Percentiles rank a stretch among this genome's conserved stretches.
phyloP scores from a whole-genome alignment of 1,284 basidiomycete species.

The Pseudozyma thailandica region DNA sequence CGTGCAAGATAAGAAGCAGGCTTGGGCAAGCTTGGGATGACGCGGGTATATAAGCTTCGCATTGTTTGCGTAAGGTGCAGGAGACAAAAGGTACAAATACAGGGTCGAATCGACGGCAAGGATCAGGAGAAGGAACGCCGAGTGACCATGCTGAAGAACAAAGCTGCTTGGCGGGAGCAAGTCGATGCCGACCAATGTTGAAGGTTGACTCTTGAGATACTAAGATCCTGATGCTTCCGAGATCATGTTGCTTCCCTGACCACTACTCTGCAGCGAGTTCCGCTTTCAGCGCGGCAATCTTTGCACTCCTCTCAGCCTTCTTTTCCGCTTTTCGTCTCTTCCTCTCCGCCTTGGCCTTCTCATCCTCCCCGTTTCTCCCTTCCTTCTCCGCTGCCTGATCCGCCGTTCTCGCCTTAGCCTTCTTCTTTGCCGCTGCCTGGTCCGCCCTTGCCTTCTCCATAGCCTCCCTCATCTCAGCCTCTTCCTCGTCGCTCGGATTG shows the following conservation, averaged over 20 bases:
- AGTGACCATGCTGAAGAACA: no score
- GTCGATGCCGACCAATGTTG: background rate
- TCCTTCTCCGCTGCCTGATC: constrained; percentile 1
- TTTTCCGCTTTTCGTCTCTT: constrained; percentile 32
- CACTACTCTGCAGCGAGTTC: constrained; percentile 31
- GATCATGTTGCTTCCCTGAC: no score
- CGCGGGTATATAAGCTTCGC: no score
- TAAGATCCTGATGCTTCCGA: background rate
- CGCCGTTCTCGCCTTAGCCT: constrained; percentile 11
- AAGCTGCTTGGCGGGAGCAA: no score
- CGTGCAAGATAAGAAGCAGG: no score
- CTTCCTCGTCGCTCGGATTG: constrained; percentile 43
- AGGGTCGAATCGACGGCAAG: no score
- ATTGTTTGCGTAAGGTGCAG: no score
- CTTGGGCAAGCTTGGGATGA: no score
- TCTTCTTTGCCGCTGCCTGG: constrained; percentile 21
- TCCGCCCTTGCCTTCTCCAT: constrained; percentile 33
- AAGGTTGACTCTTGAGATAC: background rate
- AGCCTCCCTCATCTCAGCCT: constrained; percentile 41
- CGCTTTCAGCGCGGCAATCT: constrained; percentile 24
- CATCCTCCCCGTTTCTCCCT: background rate
- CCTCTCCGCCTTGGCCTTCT: constrained; percentile 5
- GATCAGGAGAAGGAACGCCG: no score
- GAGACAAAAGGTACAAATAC: no score
- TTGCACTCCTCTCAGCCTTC: constrained; percentile 12